Conservation (phyloP, 805 yeast species). For the Schwanniomyces sp. region DNA sequence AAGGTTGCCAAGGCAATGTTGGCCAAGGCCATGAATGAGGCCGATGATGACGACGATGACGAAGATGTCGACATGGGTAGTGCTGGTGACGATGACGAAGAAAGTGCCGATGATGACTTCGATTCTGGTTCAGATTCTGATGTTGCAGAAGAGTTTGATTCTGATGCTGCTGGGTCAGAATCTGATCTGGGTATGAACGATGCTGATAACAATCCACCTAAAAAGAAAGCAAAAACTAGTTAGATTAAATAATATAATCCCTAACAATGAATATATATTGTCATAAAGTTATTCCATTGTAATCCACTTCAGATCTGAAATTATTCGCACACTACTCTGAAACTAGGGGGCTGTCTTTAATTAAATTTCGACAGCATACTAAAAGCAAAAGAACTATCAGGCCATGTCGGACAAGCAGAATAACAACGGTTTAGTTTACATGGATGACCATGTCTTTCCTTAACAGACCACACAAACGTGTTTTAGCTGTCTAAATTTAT, state of each 20-base stretch:
- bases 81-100: constrained; percentile 70
- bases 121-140: constrained; percentile 62
- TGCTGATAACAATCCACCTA: constrained; percentile 30
- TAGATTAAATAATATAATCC: constrained; percentile 1
- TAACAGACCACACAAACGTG: background rate
- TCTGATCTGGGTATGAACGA: constrained; percentile 15
- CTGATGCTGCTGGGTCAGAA: constrained; percentile 50
- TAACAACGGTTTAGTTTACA: background rate
- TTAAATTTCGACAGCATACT: too few species aligned
- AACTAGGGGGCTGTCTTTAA: background rate
- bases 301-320: background rate
- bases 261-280: background rate
- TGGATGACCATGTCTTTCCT: background rate
- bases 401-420: too few species aligned
- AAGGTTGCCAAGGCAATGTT: constrained; percentile 81
- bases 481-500: background rate
- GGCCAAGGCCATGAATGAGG: constrained; percentile 70
- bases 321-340: background rate
- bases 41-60: constrained; percentile 48
- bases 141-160: constrained; percentile 82
- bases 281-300: background rate
- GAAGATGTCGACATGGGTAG: constrained; percentile 55
- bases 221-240: constrained; percentile 24
- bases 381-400: too few species aligned
- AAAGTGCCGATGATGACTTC: constrained; percentile 86